A percentile compares a stretch with the other conserved stretches of the same genome.
Evolutionary conservation across 441 rosid species (phyloP).

Genomic region (Erysimum pusillum): DNA sequence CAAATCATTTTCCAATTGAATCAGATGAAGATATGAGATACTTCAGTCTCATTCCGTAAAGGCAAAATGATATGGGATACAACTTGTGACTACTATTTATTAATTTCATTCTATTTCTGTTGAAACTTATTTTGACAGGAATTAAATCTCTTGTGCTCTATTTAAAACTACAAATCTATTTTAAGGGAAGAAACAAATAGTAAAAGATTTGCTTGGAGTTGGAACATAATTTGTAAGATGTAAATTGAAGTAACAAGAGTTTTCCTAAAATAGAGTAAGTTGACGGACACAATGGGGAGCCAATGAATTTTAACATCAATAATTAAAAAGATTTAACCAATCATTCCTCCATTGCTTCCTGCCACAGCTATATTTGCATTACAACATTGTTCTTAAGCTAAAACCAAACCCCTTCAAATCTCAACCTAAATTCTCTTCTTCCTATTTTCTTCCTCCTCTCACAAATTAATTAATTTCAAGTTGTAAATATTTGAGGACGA

Average conservation of each 20-base stretch:
- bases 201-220: constrained; percentile 12
- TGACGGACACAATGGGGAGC: constrained; percentile 33
- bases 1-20: no score
- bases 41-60: no score
- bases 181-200: constrained; percentile 38
- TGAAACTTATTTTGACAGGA: neutral
- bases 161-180: constrained; percentile 35
- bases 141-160: neutral
- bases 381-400: constrained; percentile 41
- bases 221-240: constrained; percentile 14
- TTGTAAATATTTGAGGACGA: no score
- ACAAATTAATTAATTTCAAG: neutral
- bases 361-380: constrained; percentile 46
- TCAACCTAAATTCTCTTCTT: constrained; percentile 7
- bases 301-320: constrained; percentile 30
- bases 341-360: constrained; percentile 9
- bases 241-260: constrained; percentile 30
- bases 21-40: no score
- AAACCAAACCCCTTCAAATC: constrained; percentile 24
- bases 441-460: constrained; percentile 8
- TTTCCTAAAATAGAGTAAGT: constrained; percentile 22
- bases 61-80: constrained; percentile 1
- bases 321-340: constrained; percentile 34
- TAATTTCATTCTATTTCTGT: neutral
- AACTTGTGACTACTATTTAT: neutral